Evolutionary conservation across 768 basidiomycete genomes (phyloP).

Genomic region (Sutorius australiensis): DNA sequence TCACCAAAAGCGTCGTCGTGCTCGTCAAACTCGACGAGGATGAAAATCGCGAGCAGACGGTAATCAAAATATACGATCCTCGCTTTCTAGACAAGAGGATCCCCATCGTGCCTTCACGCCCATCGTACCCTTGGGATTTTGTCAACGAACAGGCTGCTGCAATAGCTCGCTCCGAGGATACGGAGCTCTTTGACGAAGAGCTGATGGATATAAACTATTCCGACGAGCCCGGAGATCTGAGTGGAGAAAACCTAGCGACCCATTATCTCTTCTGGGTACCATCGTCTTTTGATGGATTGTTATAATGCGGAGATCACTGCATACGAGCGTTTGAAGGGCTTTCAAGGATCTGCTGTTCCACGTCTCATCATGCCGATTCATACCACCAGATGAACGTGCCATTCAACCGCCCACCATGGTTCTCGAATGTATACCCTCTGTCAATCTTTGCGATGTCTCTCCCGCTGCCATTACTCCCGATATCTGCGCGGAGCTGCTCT

Average conservation of each 20-base stretch:
- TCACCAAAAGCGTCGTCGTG: background rate
- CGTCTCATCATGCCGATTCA: background rate
- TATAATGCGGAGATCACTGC: background rate
- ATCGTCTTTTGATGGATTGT: background rate
- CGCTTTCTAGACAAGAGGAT: slow-evolving; percentile 5
- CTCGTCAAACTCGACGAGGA: background rate
- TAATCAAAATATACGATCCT: slow-evolving; percentile 7
- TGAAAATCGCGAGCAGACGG: background rate
- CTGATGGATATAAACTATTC: background rate
- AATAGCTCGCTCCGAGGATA: background rate
- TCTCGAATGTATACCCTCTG: slow-evolving; percentile 7
- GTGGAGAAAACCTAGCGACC: background rate
- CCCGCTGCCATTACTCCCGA: background rate
- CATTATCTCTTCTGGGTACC: background rate
- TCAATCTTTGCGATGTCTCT: background rate
- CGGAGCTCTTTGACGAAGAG: background rate
- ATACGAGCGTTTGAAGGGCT: background rate
- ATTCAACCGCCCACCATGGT: background rate
- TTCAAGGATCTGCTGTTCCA: slow-evolving; percentile 4
- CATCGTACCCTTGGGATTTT: background rate
- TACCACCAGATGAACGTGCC: slow-evolving; percentile 1
- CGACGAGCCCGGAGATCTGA: background rate
- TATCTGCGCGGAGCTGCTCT: background rate
- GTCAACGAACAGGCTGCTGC: background rate
- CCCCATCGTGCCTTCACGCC: background rate